These are phyloP conservation scores for Amoebophrya sp. DNA, from an alignment of 169 alveolate genomes.

Conservation along the genomic window DNA sequence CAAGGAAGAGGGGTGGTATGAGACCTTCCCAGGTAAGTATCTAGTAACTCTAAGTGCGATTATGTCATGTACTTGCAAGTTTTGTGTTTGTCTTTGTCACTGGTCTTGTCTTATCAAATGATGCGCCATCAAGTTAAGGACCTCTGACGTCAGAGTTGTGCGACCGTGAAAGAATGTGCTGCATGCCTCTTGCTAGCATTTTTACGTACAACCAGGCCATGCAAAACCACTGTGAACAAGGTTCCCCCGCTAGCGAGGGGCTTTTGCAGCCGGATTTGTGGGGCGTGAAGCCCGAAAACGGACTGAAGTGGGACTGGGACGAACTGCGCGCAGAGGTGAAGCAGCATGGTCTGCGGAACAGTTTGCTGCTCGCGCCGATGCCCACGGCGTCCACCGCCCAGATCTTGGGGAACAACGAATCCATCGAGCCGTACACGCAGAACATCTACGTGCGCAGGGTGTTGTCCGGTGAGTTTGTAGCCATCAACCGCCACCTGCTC, in stretches of 20 bases:
- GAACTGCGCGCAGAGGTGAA: slow-evolving; percentile 70
- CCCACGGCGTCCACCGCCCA: slow-evolving; percentile 99
- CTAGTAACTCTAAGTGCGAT: too few species aligned
- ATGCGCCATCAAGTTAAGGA: too few species aligned
- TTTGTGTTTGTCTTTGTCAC: too few species aligned
- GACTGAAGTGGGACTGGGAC: slow-evolving; percentile 80
- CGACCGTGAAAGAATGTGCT: too few species aligned
- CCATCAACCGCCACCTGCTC: slow-evolving; percentile 91
- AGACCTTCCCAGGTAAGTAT: slow-evolving; percentile 32
- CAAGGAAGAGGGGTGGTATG: slow-evolving; percentile 63
- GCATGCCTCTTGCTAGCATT: too few species aligned
- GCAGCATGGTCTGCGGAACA: slow-evolving; percentile 90
- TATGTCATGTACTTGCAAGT: too few species aligned
- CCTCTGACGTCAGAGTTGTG: too few species aligned
- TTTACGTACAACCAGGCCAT: too few species aligned
- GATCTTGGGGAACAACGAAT: slow-evolving; percentile 93
- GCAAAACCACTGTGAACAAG: too few species aligned
- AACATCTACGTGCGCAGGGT: slow-evolving; percentile 95
- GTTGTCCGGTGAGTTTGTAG: slow-evolving; percentile 89
- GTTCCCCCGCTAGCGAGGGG: slow-evolving; percentile 94
- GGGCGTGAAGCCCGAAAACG: slow-evolving; percentile 57
- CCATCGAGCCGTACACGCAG: slow-evolving; percentile 97
- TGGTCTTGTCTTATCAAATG: too few species aligned
- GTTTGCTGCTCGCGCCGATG: slow-evolving; percentile 98
- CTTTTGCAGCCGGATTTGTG: slow-evolving; percentile 92